These are phyloP conservation scores for Flueggea neowawraea DNA, from an alignment of 441 rosid species.

Conservation along the genomic window DNA sequence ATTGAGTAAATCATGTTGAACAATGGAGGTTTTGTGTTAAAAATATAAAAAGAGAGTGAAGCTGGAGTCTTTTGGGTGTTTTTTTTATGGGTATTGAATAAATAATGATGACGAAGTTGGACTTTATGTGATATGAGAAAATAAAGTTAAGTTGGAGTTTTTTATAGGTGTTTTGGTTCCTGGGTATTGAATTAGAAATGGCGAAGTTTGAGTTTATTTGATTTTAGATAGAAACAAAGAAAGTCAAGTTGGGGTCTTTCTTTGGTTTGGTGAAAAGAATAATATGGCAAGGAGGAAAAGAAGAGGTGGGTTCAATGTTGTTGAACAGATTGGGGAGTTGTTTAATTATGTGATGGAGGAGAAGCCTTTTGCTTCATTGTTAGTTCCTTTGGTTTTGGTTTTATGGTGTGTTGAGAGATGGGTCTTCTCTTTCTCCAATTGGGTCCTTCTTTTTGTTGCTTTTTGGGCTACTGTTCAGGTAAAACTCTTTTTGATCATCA, in stretches of 20 bases:
- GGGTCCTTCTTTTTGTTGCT: conserved; percentile 88
- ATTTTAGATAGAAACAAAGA: no score
- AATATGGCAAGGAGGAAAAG: conserved; percentile 41
- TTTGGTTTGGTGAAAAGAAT: no score
- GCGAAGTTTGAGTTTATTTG: no score
- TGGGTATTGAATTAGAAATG: no score
- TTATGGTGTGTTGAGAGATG: conserved; percentile 88
- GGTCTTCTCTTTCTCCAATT: conserved; percentile 81
- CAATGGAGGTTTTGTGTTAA: no score
- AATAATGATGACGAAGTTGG: conserved; percentile 6
- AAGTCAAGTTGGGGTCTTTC: no score
- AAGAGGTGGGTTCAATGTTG: conserved; percentile 32
- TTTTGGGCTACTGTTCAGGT: conserved; percentile 96
- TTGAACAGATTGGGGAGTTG: conserved; percentile 46
- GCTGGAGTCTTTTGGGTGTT: no score
- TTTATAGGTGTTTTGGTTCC: no score
- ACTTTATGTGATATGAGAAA: no score
- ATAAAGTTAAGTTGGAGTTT: no score
- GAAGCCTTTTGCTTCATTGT: conserved; percentile 55
- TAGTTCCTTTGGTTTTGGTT: conserved; percentile 57
- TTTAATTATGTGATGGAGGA: conserved; percentile 47
- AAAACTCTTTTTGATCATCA: not conserved
- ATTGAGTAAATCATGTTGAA: no score
- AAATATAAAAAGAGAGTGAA: no score
- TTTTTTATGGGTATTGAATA: conserved; percentile 8